A percentile compares a stretch with the other conserved stretches of the same genome.
Conservation (phyloP, 176 grass and related monocot species). For the Juncus inflexus region DNA sequence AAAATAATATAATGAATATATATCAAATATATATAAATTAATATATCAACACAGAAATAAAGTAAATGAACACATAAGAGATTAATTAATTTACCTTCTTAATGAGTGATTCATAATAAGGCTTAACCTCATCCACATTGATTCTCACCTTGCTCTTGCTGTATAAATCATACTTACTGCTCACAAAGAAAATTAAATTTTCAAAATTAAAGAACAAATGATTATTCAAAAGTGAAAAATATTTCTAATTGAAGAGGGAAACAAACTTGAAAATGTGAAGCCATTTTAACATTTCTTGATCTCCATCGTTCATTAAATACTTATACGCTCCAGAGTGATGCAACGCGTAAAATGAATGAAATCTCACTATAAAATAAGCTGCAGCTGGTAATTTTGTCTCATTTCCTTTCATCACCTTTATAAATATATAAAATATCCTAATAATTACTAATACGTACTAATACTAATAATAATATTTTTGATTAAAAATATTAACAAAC, state of each 20-base stretch:
- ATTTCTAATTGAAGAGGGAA: conserved; percentile 2
- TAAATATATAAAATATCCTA: neutral
- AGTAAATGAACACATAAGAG: neutral
- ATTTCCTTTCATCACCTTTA: conserved; percentile 37
- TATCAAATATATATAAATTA: neutral
- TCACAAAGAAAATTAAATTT: neutral
- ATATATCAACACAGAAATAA: neutral
- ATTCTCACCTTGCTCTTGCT: conserved; percentile 41
- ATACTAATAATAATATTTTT: neutral
- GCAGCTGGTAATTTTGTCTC: conserved; percentile 26
- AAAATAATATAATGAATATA: neutral
- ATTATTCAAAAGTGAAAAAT: conserved; percentile 1
- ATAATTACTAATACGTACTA: neutral
- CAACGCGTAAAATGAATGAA: conserved; percentile 39
- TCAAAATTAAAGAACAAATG: neutral
- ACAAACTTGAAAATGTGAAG: conserved; percentile 34
- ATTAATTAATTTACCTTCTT: conserved; percentile 27
- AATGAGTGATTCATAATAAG: conserved; percentile 43
- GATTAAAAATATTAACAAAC: conserved; percentile 3
- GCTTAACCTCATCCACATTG: conserved; percentile 39
- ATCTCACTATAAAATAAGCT: conserved; percentile 33
- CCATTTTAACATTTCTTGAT: conserved; percentile 38
- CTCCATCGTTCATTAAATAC: conserved; percentile 36
- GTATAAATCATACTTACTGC: conserved; percentile 42
- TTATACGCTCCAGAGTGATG: conserved; percentile 28